phyloP scores from a whole-genome alignment of 495 filamentous ascomycete species.

The Haplographium delicatum region DNA sequence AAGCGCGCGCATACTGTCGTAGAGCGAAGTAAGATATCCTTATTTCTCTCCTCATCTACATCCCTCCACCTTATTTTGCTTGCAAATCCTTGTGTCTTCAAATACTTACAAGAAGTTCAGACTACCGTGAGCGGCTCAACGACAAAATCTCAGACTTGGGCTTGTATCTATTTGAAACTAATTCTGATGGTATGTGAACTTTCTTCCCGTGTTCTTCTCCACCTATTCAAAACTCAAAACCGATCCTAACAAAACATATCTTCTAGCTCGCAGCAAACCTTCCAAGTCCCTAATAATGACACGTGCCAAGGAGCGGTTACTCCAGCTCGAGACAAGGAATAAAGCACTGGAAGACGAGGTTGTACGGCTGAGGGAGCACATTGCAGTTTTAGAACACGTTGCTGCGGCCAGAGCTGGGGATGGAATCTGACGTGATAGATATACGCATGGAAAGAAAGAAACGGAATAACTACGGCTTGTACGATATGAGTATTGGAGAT shows the following conservation, averaged over 20 bases:
- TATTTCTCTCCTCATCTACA: neutral
- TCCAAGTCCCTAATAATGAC: conserved; percentile 14
- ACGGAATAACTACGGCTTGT: too few relatives aligned
- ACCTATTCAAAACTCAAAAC: neutral
- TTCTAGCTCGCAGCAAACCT: conserved; percentile 9
- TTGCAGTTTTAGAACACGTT: conserved; percentile 15
- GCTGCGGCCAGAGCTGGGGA: neutral
- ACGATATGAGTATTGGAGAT: too few relatives aligned
- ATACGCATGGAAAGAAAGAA: too few relatives aligned
- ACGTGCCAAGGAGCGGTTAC: conserved; percentile 9
- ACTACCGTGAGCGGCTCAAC: conserved; percentile 16
- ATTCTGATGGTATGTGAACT: conserved; percentile 11
- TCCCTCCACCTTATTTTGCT: too few relatives aligned
- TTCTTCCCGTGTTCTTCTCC: neutral
- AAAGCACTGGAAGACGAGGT: conserved; percentile 2
- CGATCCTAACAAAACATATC: neutral
- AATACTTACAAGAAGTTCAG: too few relatives aligned
- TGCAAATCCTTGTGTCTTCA: too few relatives aligned
- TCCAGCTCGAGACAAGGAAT: conserved; percentile 6
- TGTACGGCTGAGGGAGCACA: conserved; percentile 9
- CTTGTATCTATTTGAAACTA: conserved; percentile 12
- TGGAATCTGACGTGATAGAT: neutral
- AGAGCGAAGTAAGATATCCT: conserved; percentile 8
- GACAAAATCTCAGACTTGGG: conserved; percentile 13
- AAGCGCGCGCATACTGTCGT: conserved; percentile 12